These are phyloP conservation scores for Wallacemonas sp. DNA, from an alignment of 208 protist genomes.

Conservation along the genomic window DNA sequence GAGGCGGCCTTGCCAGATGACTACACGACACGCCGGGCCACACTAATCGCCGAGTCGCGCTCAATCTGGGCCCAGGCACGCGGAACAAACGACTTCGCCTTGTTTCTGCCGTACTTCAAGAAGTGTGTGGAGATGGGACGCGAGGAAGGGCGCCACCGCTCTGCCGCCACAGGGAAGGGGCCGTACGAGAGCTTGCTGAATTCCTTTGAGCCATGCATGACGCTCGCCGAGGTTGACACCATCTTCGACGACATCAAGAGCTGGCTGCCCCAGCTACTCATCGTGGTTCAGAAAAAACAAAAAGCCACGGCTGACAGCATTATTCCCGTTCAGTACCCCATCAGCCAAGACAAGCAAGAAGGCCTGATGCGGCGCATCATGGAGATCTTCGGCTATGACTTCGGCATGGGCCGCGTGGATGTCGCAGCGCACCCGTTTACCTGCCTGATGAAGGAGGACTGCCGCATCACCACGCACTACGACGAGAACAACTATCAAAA, in stretches of 20 bases:
- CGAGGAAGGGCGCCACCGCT: conserved; percentile 27
- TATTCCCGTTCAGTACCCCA: conserved; percentile 30
- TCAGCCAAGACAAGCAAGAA: conserved; percentile 29
- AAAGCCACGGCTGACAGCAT: conserved; percentile 17
- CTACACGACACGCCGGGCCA: conserved; percentile 23
- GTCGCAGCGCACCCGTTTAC: conserved; percentile 62
- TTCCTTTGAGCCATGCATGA: conserved; percentile 55
- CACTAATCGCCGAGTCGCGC: conserved; percentile 26
- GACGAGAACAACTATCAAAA: conserved; percentile 25
- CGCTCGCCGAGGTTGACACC: conserved; percentile 24
- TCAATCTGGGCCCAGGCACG: conserved; percentile 32
- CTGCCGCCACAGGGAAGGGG: conserved; percentile 16
- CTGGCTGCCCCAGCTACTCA: conserved; percentile 40
- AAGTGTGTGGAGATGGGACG: conserved; percentile 31
- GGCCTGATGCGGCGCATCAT: conserved; percentile 19
- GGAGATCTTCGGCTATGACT: conserved; percentile 50
- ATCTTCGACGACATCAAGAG: conserved; percentile 46
- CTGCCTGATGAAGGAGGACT: conserved; percentile 36
- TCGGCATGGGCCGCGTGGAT: conserved; percentile 55
- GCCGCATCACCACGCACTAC: conserved; percentile 64
- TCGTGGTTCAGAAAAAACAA: conserved; percentile 37
- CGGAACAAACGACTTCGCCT: conserved; percentile 37
- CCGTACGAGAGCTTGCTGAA: conserved; percentile 53
- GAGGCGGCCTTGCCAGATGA: conserved; percentile 21
- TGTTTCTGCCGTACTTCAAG: conserved; percentile 37